These are phyloP conservation scores for Ambrosia trifida DNA, from an alignment of 129 eudicot species.

Conservation along the genomic window DNA sequence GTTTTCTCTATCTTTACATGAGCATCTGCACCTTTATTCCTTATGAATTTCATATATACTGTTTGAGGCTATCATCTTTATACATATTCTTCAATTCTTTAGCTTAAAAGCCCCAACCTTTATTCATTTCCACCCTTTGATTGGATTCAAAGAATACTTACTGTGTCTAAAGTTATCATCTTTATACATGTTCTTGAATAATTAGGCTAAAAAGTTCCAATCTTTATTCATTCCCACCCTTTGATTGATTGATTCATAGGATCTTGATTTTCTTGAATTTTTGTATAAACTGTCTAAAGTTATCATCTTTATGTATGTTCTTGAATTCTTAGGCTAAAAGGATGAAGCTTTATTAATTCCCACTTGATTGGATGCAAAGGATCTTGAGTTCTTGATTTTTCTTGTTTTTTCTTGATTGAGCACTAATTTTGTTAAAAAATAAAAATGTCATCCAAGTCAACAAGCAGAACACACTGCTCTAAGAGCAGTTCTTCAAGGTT, in stretches of 20 bases:
- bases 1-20: slow-evolving; percentile 17
- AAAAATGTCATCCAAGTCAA: slow-evolving; percentile 70
- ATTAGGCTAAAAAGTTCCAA: background rate
- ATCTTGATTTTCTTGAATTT: background rate
- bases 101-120: background rate
- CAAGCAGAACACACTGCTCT: slow-evolving; percentile 47
- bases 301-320: slow-evolving; percentile 7
- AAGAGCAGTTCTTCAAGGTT: slow-evolving; percentile 58
- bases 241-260: too few relatives aligned
- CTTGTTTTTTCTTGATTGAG: background rate
- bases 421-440: background rate
- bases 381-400: slow-evolving; percentile 9
- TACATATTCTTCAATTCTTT: slow-evolving; percentile 19
- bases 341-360: slow-evolving; percentile 21
- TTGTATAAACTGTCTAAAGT: slow-evolving; percentile 21
- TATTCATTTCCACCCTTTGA: background rate
- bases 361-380: slow-evolving; percentile 22
- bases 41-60: slow-evolving; percentile 21
- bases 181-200: background rate
- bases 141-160: too few relatives aligned
- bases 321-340: slow-evolving; percentile 24
- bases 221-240: background rate
- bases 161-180: slow-evolving; percentile 12
- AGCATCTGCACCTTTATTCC: slow-evolving; percentile 20
- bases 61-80: slow-evolving; percentile 9